A percentile compares a stretch with the other conserved stretches of the same genome.
Conservation (phyloP, 225 moss, liverwort and hornwort genomes). For the Bryoerythrophyllum caledonicum region DNA sequence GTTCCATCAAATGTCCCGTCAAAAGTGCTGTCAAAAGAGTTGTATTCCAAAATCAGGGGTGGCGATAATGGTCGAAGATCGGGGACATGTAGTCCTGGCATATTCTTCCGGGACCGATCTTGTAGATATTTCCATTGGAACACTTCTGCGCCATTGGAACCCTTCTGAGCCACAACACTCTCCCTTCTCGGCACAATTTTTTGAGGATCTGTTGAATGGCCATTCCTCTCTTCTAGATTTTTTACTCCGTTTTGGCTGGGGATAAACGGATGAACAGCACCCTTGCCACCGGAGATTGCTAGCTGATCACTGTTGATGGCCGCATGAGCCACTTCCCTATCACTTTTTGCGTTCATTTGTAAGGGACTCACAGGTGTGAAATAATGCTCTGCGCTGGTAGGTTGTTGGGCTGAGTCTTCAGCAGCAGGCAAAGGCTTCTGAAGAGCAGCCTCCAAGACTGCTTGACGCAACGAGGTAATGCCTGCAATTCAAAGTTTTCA, state of each 20-base stretch:
- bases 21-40: slow-evolving; percentile 41
- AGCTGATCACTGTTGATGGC: slow-evolving; percentile 22
- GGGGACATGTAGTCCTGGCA: slow-evolving; percentile 28
- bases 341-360: slow-evolving; percentile 9
- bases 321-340: slow-evolving; percentile 25
- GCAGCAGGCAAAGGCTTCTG: slow-evolving; percentile 23
- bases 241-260: slow-evolving; percentile 24
- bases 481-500: slow-evolving; percentile 18
- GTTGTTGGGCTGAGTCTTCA: slow-evolving; percentile 22
- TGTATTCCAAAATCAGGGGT: slow-evolving; percentile 38
- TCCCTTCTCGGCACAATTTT: slow-evolving; percentile 19
- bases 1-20: slow-evolving; percentile 33
- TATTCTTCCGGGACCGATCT: slow-evolving; percentile 11
- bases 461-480: slow-evolving; percentile 42
- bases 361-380: slow-evolving; percentile 40
- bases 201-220: slow-evolving; percentile 18
- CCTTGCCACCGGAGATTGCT: slow-evolving; percentile 23
- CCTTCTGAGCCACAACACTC: slow-evolving; percentile 14
- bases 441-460: slow-evolving; percentile 43
- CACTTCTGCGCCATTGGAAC: slow-evolving; percentile 6
- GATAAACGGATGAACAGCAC: slow-evolving; percentile 18
- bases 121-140: slow-evolving; percentile 30
- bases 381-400: slow-evolving; percentile 38
- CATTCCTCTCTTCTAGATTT: slow-evolving; percentile 22
- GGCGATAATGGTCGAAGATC: slow-evolving; percentile 41